Percentiles rank a stretch among this genome's conserved stretches.
Conservation (phyloP, 805 yeast species). For the Jamesozyma gamospora region DNA sequence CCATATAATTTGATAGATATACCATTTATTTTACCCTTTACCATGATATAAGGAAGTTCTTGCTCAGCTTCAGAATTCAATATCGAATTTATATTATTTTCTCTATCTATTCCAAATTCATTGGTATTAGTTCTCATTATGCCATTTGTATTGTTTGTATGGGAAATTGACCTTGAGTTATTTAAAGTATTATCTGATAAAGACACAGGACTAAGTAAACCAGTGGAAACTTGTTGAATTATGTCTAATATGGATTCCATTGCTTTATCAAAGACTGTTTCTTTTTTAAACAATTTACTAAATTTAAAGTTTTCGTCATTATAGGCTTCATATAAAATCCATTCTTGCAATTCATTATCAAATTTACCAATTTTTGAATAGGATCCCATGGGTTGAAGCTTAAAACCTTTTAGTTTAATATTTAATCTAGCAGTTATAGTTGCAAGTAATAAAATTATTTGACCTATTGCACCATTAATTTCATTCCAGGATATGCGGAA, state of each 20-base stretch:
- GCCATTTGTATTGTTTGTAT: background rate
- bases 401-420: conserved; percentile 48
- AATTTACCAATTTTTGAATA: conserved; percentile 55
- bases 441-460: conserved; percentile 56
- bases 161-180: background rate
- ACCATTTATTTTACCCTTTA: conserved; percentile 66
- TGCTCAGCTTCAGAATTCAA: conserved; percentile 1
- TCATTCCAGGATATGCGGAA: conserved; percentile 78
- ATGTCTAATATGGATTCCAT: conserved; percentile 61
- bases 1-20: conserved; percentile 62
- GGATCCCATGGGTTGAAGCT: conserved; percentile 74
- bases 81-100: background rate
- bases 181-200: background rate
- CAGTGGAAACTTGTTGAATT: conserved; percentile 17
- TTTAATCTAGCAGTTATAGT: conserved; percentile 52
- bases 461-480: conserved; percentile 86
- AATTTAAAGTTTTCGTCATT: conserved; percentile 63
- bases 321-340: conserved; percentile 45
- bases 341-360: conserved; percentile 29
- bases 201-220: conserved; percentile 21
- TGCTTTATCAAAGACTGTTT: conserved; percentile 68
- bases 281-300: conserved; percentile 55
- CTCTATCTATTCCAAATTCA: background rate
- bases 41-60: conserved; percentile 67
- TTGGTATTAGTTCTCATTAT: background rate